Percentiles rank a stretch among this genome's conserved stretches.
phyloP scores from a whole-genome alignment of 2,329 filamentous ascomycete genomes.

The Drechslerella stenobrocha region DNA sequence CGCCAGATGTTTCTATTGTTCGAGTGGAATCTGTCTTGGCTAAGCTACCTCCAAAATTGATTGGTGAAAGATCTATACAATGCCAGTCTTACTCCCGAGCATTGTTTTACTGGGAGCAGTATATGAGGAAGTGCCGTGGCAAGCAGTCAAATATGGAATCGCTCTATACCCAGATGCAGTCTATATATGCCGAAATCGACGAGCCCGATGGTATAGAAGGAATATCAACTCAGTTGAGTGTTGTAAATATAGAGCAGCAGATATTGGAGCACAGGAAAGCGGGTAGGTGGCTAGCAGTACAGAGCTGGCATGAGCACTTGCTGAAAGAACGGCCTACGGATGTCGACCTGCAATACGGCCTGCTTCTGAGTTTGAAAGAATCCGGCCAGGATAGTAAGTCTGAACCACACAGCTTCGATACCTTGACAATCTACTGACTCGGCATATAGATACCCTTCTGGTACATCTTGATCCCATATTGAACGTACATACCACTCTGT shows the following conservation, averaged over 20 bases:
- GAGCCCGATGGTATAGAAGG: conserved; percentile 96
- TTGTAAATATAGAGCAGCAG: conserved; percentile 90
- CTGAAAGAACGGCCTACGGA: conserved; percentile 78
- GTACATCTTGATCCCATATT: conserved; percentile 82
- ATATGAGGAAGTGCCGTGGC: conserved; percentile 65
- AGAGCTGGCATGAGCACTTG: conserved; percentile 96
- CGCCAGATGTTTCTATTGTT: conserved; percentile 26
- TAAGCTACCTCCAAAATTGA: conserved; percentile 70
- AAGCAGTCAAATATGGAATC: conserved; percentile 64
- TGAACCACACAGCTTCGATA: conserved; percentile 43
- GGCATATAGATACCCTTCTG: conserved; percentile 70
- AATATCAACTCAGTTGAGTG: conserved; percentile 81
- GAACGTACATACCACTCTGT: conserved; percentile 56
- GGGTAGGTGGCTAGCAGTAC: conserved; percentile 88
- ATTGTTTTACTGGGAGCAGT: conserved; percentile 91
- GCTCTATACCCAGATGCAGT: conserved; percentile 77
- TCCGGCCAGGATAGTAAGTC: conserved; percentile 88
- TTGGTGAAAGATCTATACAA: conserved; percentile 82
- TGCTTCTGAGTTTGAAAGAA: conserved; percentile 86
- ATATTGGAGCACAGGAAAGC: conserved; percentile 90
- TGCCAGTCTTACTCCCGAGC: conserved; percentile 91
- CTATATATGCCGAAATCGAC: conserved; percentile 96
- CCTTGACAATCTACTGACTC: background rate
- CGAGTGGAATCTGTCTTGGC: conserved; percentile 72
- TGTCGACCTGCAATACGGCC: conserved; percentile 74